Evolutionary conservation across 345 rosid species (phyloP).

Genomic region (Salix exigua): DNA sequence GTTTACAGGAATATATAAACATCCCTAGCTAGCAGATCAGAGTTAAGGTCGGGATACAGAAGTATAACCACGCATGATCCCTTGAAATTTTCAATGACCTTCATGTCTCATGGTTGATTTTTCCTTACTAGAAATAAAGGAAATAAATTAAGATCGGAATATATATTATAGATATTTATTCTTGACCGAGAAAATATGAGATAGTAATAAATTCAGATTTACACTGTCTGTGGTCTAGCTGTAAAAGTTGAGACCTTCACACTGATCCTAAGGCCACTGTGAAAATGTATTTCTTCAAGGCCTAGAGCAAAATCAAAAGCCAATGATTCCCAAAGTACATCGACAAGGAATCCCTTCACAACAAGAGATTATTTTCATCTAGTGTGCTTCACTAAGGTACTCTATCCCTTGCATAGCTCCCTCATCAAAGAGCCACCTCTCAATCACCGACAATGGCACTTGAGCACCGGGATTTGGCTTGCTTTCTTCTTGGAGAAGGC

Average conservation of each 20-base stretch:
- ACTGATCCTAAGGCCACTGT: slow-evolving; percentile 4
- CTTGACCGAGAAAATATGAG: slow-evolving; percentile 1
- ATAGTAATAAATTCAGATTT: slow-evolving; percentile 11
- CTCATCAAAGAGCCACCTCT: slow-evolving; percentile 71
- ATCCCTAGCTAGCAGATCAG: no score
- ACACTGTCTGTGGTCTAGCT: slow-evolving; percentile 22
- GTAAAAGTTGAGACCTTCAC: slow-evolving; percentile 3
- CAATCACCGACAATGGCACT: slow-evolving; percentile 52
- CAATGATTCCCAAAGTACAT: slow-evolving; percentile 2
- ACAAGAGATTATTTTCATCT: slow-evolving; percentile 28
- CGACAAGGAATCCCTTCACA: slow-evolving; percentile 10
- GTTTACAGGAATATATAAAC: no score
- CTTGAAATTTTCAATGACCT: not conserved
- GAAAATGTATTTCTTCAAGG: slow-evolving; percentile 3
- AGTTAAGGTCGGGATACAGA: no score
- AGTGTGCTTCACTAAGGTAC: slow-evolving; percentile 35
- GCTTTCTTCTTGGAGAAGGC: slow-evolving; percentile 45
- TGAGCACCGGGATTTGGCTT: slow-evolving; percentile 35
- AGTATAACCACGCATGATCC: no score
- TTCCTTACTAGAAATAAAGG: not conserved
- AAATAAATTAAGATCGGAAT: not conserved
- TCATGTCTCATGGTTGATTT: not conserved
- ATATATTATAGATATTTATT: slow-evolving; percentile 11
- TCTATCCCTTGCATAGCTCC: slow-evolving; percentile 42
- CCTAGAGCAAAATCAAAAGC: slow-evolving; percentile 14